These are phyloP conservation scores for Nicotiana tabacum DNA, from an alignment of 257 asterid genomes.

Conservation along the genomic window DNA sequence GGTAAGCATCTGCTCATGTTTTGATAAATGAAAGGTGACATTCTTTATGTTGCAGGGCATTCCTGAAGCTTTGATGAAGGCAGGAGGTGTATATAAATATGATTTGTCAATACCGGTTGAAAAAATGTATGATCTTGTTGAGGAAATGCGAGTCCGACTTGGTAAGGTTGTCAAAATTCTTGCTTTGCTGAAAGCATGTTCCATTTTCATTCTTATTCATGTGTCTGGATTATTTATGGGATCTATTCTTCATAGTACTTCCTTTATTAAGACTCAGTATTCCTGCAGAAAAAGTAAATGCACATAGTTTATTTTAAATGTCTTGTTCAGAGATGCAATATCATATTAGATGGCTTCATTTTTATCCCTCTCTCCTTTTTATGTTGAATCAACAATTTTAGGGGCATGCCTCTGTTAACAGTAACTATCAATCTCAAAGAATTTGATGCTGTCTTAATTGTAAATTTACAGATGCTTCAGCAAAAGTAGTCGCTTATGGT, in stretches of 20 bases:
- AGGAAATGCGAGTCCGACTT: slow-evolving; percentile 73
- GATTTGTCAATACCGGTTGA: slow-evolving; percentile 85
- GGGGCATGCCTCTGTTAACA: background rate
- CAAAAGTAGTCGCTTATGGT: slow-evolving; percentile 82
- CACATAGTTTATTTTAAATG: background rate
- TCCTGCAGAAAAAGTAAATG: slow-evolving; percentile 1
- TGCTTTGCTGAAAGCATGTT: background rate
- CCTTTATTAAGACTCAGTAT: background rate
- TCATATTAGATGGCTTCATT: background rate
- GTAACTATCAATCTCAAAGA: background rate
- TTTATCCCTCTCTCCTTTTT: background rate
- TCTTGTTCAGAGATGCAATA: background rate
- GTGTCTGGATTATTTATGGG: background rate
- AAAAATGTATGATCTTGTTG: slow-evolving; percentile 83
- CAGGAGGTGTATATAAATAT: slow-evolving; percentile 88
- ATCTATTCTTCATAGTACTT: background rate
- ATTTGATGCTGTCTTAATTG: background rate
- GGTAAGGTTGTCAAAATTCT: slow-evolving; percentile 39
- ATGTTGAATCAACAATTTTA: background rate
- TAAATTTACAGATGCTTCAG: slow-evolving; percentile 41
- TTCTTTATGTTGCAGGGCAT: slow-evolving; percentile 54
- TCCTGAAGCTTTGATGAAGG: slow-evolving; percentile 95
- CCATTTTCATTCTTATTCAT: background rate
- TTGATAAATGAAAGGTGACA: slow-evolving; percentile 5
- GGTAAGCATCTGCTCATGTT: background rate